Evolutionary conservation across 352 stramenopile species (phyloP), one percentile per base, ranked within the genome.

Genomic region (Pythium rishiriense): DNA sequence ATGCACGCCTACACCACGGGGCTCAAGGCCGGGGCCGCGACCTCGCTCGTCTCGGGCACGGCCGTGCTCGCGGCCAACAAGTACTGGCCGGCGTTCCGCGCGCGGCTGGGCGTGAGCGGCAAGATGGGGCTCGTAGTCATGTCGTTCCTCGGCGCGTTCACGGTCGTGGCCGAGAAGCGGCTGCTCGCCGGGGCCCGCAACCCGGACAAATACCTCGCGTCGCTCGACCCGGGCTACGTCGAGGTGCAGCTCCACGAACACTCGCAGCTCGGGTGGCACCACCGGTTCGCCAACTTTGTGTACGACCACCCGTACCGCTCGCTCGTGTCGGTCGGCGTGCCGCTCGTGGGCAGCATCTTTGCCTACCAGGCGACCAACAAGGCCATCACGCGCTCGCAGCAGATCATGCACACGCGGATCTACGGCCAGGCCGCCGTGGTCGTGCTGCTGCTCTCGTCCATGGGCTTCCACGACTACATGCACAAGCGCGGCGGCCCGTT

Each of bases 401-500:
- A 91, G 82, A 85, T 93, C 66, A 93, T 93, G 85, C 77, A 91
- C 73, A 89, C 85, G 46, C 82, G 85, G 52, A 87, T 93, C 61
- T 93, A 93, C 70, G 82, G 85, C 55, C 85, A 93, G 52, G 74
- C 66, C 17, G 68, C 81, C 0, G 76, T 90, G 2, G 81, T 93
- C 4, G 70, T 86, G 31, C 48, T 93, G 50, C 70, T 93, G 57
- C 66, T 93, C 37, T 72, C 75, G 62, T 85, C 85, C 48, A 93
- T 93, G 82, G 81, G 74, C 9, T 91, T 93, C 73, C 81, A 93
- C 54, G 85, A 93, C 65, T 93, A 83, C 68, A 93, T 93, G 85
- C 57, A 67, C 33, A 86, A 86, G 62, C 82, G 71, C 49, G 85
- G 85, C 49, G 80, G 79, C 58, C 15, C 15, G 17, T 91, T 91